Conservation (phyloP, 2,329 filamentous ascomycete genomes). For the Elsinoe ampelina region DNA sequence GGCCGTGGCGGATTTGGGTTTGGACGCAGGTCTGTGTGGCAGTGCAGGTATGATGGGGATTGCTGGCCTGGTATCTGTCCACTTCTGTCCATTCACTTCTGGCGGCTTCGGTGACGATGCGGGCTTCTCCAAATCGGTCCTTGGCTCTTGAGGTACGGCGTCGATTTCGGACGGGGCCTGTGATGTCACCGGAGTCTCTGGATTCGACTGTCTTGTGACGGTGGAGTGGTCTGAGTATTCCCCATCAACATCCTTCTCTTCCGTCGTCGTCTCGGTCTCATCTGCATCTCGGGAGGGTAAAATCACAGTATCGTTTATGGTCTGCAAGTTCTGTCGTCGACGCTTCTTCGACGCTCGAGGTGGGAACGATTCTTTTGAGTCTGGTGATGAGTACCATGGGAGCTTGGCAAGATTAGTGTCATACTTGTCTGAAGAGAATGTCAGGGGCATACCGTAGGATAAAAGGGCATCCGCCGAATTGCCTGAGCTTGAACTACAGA, state of each 20-base stretch:
- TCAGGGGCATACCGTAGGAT: conserved; percentile 36
- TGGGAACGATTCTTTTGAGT: conserved; percentile 41
- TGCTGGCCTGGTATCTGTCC: conserved; percentile 35
- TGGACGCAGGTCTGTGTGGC: conserved; percentile 30
- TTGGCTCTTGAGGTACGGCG: conserved; percentile 22
- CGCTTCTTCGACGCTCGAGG: conserved; percentile 39
- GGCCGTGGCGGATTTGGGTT: conserved; percentile 32
- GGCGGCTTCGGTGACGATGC: conserved; percentile 24
- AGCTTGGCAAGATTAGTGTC: conserved; percentile 34
- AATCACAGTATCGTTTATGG: conserved; percentile 36
- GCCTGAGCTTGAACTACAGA: conserved; percentile 19
- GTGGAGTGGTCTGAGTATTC: conserved; percentile 36
- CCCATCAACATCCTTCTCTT: conserved; percentile 21
- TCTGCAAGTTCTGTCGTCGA: conserved; percentile 33
- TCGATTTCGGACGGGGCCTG: conserved; percentile 49
- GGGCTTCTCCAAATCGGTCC: not conserved
- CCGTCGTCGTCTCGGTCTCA: conserved; percentile 22
- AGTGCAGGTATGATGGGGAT: conserved; percentile 46
- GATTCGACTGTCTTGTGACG: conserved; percentile 36
- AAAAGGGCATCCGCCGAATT: conserved; percentile 36
- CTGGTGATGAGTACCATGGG: conserved; percentile 52
- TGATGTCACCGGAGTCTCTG: conserved; percentile 50
- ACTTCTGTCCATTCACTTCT: conserved; percentile 24
- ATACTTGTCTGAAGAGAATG: not conserved
- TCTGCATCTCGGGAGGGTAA: conserved; percentile 39